Percentiles rank a stretch among this genome's conserved stretches.
Conservation (phyloP, 352 stramenopile genomes). For the Phytophthora agathidicida region DNA sequence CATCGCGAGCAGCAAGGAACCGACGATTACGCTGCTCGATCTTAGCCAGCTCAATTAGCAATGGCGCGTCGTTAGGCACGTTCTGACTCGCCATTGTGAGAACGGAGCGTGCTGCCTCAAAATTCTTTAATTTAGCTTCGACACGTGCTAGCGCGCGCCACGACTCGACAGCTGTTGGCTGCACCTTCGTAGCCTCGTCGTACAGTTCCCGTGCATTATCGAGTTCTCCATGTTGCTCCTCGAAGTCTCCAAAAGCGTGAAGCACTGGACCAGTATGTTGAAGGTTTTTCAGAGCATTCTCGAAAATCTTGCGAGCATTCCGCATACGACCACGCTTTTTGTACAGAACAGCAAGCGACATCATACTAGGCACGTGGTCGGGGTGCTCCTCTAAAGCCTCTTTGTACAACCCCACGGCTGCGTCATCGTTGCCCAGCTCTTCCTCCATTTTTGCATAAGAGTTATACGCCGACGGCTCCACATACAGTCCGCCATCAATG, state of each 20-base stretch:
- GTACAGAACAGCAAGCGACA: slow-evolving; percentile 75
- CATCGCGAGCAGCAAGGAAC: slow-evolving; percentile 55
- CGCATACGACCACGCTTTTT: slow-evolving; percentile 54
- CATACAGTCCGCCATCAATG: slow-evolving; percentile 72
- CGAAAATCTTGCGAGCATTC: slow-evolving; percentile 66
- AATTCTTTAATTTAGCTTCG: slow-evolving; percentile 61
- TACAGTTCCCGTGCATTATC: slow-evolving; percentile 78
- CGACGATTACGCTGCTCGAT: slow-evolving; percentile 81
- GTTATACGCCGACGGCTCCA: slow-evolving; percentile 81
- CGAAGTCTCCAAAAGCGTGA: slow-evolving; percentile 76
- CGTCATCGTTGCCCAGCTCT: slow-evolving; percentile 73
- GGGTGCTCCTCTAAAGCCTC: slow-evolving; percentile 64
- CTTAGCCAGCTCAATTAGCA: slow-evolving; percentile 82
- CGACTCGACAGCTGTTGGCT: slow-evolving; percentile 66
- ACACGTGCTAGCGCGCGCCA: slow-evolving; percentile 77
- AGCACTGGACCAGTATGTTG: slow-evolving; percentile 66
- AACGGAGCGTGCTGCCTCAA: slow-evolving; percentile 67
- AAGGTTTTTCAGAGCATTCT: slow-evolving; percentile 60
- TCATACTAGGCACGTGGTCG: slow-evolving; percentile 80
- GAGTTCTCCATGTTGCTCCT: slow-evolving; percentile 73
- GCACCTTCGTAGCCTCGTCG: slow-evolving; percentile 70
- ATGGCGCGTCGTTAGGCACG: slow-evolving; percentile 63
- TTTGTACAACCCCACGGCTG: slow-evolving; percentile 65
- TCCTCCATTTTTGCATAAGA: slow-evolving; percentile 88
- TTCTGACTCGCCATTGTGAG: slow-evolving; percentile 72